phyloP scores from a whole-genome alignment of 1,284 basidiomycete species.

The Termitomyces sp. region DNA sequence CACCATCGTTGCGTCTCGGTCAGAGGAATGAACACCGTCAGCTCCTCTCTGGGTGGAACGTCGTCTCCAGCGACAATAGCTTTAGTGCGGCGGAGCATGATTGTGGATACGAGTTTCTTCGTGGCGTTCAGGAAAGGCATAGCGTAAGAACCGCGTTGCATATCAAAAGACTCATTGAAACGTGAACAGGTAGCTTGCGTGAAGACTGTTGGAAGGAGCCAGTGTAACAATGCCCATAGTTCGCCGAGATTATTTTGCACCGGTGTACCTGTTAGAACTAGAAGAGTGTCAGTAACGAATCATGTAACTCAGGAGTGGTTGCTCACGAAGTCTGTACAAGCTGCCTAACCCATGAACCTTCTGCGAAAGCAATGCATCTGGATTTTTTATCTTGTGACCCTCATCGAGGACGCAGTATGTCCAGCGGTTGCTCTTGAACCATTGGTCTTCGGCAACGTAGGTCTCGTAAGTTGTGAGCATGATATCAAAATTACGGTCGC shows the following conservation, averaged over 20 bases:
- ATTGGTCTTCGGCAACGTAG: constrained; percentile 41
- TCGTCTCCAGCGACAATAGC: constrained; percentile 41
- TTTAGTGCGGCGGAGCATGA: constrained; percentile 63
- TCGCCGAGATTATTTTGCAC: constrained; percentile 62
- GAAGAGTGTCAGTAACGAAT: not conserved
- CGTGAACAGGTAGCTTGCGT: constrained; percentile 38
- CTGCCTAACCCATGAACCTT: constrained; percentile 45
- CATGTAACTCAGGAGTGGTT: not conserved
- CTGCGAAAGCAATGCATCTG: constrained; percentile 37
- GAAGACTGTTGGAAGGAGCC: constrained; percentile 52
- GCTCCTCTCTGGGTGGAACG: constrained; percentile 53
- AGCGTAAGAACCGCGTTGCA: constrained; percentile 44
- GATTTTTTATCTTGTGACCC: constrained; percentile 59
- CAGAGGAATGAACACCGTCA: constrained; percentile 51
- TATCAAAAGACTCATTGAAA: constrained; percentile 50
- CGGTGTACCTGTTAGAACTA: constrained; percentile 59
- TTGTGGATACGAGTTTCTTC: constrained; percentile 39
- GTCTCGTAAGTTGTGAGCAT: constrained; percentile 57
- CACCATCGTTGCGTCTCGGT: constrained; percentile 59
- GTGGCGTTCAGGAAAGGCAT: constrained; percentile 43
- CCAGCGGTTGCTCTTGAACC: constrained; percentile 56
- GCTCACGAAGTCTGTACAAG: constrained; percentile 43
- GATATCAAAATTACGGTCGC: constrained; percentile 37
- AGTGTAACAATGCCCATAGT: constrained; percentile 51
- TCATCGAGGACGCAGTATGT: constrained; percentile 56